Percentiles rank a stretch among this genome's conserved stretches.
These are phyloP conservation scores for Anthracocystis panici-leucophaei DNA, from an alignment of 1,284 basidiomycete species.

Conservation along the genomic window DNA sequence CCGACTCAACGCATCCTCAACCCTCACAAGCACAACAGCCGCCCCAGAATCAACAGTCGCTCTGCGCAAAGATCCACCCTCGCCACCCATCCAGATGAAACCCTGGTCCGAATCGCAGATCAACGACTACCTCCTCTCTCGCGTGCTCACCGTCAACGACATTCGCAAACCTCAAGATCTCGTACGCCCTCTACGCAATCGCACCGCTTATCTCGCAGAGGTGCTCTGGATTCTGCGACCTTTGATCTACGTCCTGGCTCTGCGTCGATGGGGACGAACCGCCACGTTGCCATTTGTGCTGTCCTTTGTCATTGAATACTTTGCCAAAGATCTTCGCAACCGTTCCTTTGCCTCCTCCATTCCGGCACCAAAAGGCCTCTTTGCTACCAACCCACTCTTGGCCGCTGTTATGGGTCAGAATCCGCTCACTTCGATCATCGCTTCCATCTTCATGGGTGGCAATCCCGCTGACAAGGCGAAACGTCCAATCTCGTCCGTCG, in stretches of 20 bases:
- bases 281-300: slow-evolving; percentile 54
- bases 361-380: slow-evolving; percentile 11
- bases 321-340: slow-evolving; percentile 54
- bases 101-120: slow-evolving; percentile 61
- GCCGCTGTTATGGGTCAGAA: slow-evolving; percentile 61
- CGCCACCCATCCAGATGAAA: slow-evolving; percentile 31
- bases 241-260: slow-evolving; percentile 61
- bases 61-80: slow-evolving; percentile 22
- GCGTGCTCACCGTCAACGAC: slow-evolving; percentile 63
- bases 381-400: slow-evolving; percentile 53
- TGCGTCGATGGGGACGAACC: slow-evolving; percentile 57
- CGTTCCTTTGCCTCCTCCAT: slow-evolving; percentile 40
- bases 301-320: slow-evolving; percentile 57
- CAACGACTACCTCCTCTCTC: slow-evolving; percentile 65
- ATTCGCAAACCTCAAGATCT: slow-evolving; percentile 60
- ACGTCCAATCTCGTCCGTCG: slow-evolving; percentile 67
- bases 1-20: slow-evolving; percentile 30
- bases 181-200: slow-evolving; percentile 52
- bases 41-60: neutral
- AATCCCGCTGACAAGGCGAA: slow-evolving; percentile 40
- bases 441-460: slow-evolving; percentile 47
- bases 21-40: slow-evolving; percentile 7
- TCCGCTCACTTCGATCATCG: slow-evolving; percentile 57
- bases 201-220: slow-evolving; percentile 50
- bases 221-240: slow-evolving; percentile 61